Percentiles rank a stretch among this genome's conserved stretches.
These are phyloP conservation scores for Goffeauzyma gilvescens DNA, from an alignment of 768 basidiomycete genomes.

Conservation along the genomic window DNA sequence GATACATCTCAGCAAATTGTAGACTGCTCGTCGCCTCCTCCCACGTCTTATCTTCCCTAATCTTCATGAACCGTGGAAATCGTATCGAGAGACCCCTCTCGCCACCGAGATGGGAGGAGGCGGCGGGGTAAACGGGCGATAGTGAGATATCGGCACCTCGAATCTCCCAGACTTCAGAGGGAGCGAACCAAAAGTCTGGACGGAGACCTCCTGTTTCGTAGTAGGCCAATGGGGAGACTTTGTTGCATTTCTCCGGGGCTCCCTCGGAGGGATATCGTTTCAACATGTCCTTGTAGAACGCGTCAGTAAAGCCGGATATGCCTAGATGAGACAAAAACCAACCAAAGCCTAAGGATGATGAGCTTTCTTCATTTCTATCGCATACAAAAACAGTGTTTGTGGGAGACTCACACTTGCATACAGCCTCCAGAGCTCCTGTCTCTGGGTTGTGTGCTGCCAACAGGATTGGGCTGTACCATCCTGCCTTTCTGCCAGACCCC, in stretches of 20 bases:
- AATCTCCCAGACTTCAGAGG: constrained; percentile 56
- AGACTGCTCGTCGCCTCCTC: constrained; percentile 53
- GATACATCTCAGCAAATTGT: constrained; percentile 46
- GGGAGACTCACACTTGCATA: constrained; percentile 89
- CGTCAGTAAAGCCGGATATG: constrained; percentile 56
- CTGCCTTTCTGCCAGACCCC: constrained; percentile 69
- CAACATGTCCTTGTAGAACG: constrained; percentile 40
- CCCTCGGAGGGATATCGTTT: constrained; percentile 45
- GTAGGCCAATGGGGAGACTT: constrained; percentile 19
- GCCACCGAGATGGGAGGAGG: constrained; percentile 43
- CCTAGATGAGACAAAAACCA: no score
- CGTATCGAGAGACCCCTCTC: constrained; percentile 60
- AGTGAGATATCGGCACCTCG: constrained; percentile 46
- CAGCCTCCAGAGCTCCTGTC: constrained; percentile 46
- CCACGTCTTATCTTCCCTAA: constrained; percentile 53
- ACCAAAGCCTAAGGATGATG: no score
- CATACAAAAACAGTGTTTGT: no score
- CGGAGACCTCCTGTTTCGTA: constrained; percentile 25
- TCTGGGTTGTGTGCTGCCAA: constrained; percentile 54
- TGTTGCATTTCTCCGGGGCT: constrained; percentile 44
- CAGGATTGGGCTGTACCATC: constrained; percentile 82
- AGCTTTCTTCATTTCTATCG: no score
- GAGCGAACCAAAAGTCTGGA: constrained; percentile 35
- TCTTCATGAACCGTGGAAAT: constrained; percentile 66
- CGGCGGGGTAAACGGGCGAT: constrained; percentile 60